Percentiles rank a stretch among this genome's conserved stretches.
Evolutionary conservation across 768 basidiomycete genomes (phyloP).

Genomic region (Suillus decipiens): DNA sequence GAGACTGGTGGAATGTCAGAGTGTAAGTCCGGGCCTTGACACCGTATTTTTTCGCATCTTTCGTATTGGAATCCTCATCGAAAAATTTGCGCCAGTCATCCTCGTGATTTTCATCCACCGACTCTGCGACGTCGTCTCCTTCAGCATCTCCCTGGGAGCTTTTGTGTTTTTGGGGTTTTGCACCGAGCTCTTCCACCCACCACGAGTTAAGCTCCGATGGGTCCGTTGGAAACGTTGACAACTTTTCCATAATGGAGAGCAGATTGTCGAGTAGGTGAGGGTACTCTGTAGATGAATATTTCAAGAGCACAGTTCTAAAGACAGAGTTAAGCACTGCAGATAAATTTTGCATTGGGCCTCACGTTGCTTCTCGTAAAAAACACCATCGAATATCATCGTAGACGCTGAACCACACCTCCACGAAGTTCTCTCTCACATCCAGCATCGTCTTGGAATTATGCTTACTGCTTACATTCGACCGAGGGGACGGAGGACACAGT

Average conservation of each 20-base stretch:
- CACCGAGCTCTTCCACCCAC: conserved; percentile 73
- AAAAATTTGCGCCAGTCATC: conserved; percentile 84
- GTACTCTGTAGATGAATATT: conserved; percentile 30
- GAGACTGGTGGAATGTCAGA: conserved; percentile 72
- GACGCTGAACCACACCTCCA: conserved; percentile 73
- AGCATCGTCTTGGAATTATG: conserved; percentile 45
- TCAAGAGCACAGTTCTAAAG: conserved; percentile 27
- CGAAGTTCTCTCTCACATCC: conserved; percentile 65
- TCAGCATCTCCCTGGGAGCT: conserved; percentile 42
- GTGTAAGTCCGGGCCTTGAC: conserved; percentile 52
- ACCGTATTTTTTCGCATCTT: conserved; percentile 40
- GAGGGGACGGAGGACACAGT: conserved; percentile 55
- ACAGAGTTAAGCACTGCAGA: conserved; percentile 7
- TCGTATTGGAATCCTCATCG: conserved; percentile 54
- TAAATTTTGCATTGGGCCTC: conserved; percentile 20
- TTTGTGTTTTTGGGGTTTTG: conserved; percentile 55
- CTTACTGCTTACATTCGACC: conserved; percentile 20
- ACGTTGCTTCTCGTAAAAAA: conserved; percentile 82
- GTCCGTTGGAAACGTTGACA: conserved; percentile 76
- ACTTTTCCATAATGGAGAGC: conserved; percentile 63
- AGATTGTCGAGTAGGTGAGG: conserved; percentile 50
- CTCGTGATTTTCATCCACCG: conserved; percentile 43
- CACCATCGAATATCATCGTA: conserved; percentile 88
- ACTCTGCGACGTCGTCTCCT: conserved; percentile 34
- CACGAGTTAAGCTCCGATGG: conserved; percentile 68